Evolutionary conservation across 2,329 filamentous ascomycete species (phyloP).

Genomic region (Cercospora nicotianae): DNA sequence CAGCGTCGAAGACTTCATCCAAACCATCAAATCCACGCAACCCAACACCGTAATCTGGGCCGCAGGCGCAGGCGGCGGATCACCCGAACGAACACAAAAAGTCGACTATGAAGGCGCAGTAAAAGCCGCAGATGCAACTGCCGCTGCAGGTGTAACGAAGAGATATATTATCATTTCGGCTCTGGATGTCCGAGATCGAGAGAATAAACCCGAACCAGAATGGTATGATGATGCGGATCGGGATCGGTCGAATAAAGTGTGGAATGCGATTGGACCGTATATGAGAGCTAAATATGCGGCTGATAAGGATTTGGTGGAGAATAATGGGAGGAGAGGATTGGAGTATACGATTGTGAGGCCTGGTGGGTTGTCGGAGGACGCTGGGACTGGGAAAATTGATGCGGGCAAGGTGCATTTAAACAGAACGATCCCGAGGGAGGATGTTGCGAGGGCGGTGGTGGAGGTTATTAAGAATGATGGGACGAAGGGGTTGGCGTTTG

Average conservation of each 20-base stretch:
- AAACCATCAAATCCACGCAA: slow-evolving; percentile 39
- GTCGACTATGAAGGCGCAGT: slow-evolving; percentile 65
- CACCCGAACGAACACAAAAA: slow-evolving; percentile 56
- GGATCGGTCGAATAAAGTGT: slow-evolving; percentile 41
- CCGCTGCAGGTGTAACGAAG: slow-evolving; percentile 53
- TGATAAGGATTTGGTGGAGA: slow-evolving; percentile 43
- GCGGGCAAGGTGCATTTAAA: slow-evolving; percentile 47
- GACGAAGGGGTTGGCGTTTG: slow-evolving; percentile 47
- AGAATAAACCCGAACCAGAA: slow-evolving; percentile 41
- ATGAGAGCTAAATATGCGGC: slow-evolving; percentile 48
- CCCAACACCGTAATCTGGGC: slow-evolving; percentile 41
- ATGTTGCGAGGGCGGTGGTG: slow-evolving; percentile 61
- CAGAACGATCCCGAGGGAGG: slow-evolving; percentile 52
- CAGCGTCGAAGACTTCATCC: slow-evolving; percentile 41
- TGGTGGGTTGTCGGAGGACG: slow-evolving; percentile 48
- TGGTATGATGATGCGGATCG: slow-evolving; percentile 48
- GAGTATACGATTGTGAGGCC: slow-evolving; percentile 51
- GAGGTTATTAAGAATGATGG: slow-evolving; percentile 54
- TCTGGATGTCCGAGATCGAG: slow-evolving; percentile 53
- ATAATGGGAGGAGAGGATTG: slow-evolving; percentile 42
- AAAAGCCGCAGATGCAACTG: slow-evolving; percentile 61
- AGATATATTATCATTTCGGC: slow-evolving; percentile 68
- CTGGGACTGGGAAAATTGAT: slow-evolving; percentile 45
- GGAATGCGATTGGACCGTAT: slow-evolving; percentile 44
- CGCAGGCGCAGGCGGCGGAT: slow-evolving; percentile 40